Conservation (phyloP, 164 flowering plant species). For the Vitis vinifera region ASM3070453v1 NC_081808.1:2899501-2900000, state of each 20-base stretch:
- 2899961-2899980: slow-evolving; percentile 42
- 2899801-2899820: slow-evolving; percentile 41
- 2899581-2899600: slow-evolving; percentile 48
- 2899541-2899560: slow-evolving; percentile 35
- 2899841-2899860: slow-evolving; percentile 23
- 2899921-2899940: slow-evolving; percentile 31
- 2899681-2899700: slow-evolving; percentile 46
- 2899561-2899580: slow-evolving; percentile 46
- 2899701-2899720: slow-evolving; percentile 20
- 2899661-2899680: slow-evolving; percentile 44
- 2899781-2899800: slow-evolving; percentile 26
- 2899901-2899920: slow-evolving; percentile 34
- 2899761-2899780: slow-evolving; percentile 45
- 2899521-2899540: slow-evolving; percentile 44
- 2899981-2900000: slow-evolving; percentile 23
- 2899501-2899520: slow-evolving; percentile 26
- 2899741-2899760: slow-evolving; percentile 41
- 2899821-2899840: slow-evolving; percentile 32
- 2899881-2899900: slow-evolving; percentile 43
- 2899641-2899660: slow-evolving; percentile 45
- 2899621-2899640: slow-evolving; percentile 48
- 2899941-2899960: slow-evolving; percentile 37
- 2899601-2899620: slow-evolving; percentile 50
- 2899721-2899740: slow-evolving; percentile 42
- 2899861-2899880: slow-evolving; percentile 43